Evolutionary conservation across 306 rosid genomes (phyloP), one percentile per base, ranked within the genome.

Genomic region (Luffa acutangula): DNA sequence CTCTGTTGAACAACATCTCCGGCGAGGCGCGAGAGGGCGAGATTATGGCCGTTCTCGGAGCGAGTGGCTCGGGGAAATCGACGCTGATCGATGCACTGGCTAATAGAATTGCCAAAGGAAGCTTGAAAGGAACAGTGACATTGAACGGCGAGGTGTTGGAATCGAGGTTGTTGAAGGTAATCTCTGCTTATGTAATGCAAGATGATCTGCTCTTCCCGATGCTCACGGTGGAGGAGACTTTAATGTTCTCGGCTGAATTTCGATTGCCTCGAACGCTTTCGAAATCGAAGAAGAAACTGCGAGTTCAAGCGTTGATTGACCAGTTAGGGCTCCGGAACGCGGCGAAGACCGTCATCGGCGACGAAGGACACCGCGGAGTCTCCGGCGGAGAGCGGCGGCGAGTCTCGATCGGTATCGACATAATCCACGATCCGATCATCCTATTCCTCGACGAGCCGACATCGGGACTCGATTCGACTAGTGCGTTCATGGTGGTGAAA

Each of bases 171-270:
- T 65, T 91, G 79, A 95, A 93, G 75, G 96, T 89, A 83, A 95
- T 95, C 13, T 93, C 99, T 0, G 99, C 98, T 9, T 95, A 95
- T 80, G 99, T 95, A 11, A 95, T 95, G 99, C 99, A 95, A 43
- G 99, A 95, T 73, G 99, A 95, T 66, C 88, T 95, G 3, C 72
- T 95, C n/a, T 95, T 93, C 54, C 99, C 99, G 3, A 95, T 95
- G 99, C 91, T 95, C 21, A 95, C 99, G 0, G 99, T 95, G 4
- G 97, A 95, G 75, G 99, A 95, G 80, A 93, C 99, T 1, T 91
- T 95, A 9, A 90, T 85, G 87, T 95, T 95, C 86, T 89, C 99
- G 0, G 99, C 98, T 0, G 99, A 95, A 53, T 95, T 95, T 73
- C 87, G 98, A 36, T 83, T 95, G 14, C 99, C 99, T 0, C 89